Base-by-base conservation (phyloP, 1,284 basidiomycete genomes). In the Sanghuangporus sanghuang region DNA sequence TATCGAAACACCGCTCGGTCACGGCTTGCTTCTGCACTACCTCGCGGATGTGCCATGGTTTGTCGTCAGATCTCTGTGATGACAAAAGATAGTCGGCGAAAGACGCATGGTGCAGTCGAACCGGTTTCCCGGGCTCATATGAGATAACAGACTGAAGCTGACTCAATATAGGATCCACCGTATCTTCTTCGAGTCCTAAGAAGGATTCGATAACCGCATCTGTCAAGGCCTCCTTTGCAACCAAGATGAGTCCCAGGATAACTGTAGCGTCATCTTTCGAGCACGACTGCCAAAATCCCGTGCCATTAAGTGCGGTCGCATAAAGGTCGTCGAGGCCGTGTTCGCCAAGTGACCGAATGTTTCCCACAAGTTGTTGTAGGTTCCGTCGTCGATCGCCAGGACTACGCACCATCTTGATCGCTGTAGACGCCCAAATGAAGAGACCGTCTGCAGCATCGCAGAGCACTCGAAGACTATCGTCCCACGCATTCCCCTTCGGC, bases 371-470 rank as follows among this genome's bases (percentile, higher is more conserved):
- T 4, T 21, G 2, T 27, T 21, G 1, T 1, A 58, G 18, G 12
- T 5, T 58, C 3, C 44, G 5, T 3, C 6, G 1, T 1, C 40
- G 57, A 23, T 35, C 2, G 14, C 3, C 16, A 40, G 21, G 50
- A n/a, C 32, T 32, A 14, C 16, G 23, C n/a, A 62, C 44, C 8
- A 62, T 11, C 18, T 49, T 56, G 23, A 57, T 27, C 8, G 44
- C 32, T 6, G 62, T 63, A 7, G 57, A 46, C 9, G 62, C 46
- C 55, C 57, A 59, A 12, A 63, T 59, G 18, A 63, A 63, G 1
- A 63, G 49, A n/a, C n/a, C n/a, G n/a, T n/a, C n/a, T n/a, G n/a
- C n/a, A n/a, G n/a, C n/a, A n/a, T n/a, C n/a, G n/a, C n/a, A n/a
- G n/a, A n/a, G n/a, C n/a, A n/a, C n/a, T n/a, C n/a, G n/a, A n/a